Percentiles rank a stretch among this genome's conserved stretches.
Conservation (phyloP, 2,329 filamentous ascomycete species). For the Colletotrichum sp. region DNA sequence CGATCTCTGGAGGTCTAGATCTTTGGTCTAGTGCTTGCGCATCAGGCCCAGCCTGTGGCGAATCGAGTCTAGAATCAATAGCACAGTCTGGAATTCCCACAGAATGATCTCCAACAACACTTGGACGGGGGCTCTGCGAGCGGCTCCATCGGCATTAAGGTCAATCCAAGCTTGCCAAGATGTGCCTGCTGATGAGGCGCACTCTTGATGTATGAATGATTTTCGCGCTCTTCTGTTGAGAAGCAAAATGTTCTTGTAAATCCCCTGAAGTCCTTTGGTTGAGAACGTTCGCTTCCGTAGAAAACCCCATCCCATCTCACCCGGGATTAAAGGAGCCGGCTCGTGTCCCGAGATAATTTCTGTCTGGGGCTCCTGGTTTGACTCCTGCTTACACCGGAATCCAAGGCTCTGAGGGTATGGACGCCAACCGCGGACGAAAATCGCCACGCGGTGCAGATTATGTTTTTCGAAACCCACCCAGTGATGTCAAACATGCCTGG, state of each 20-base stretch:
- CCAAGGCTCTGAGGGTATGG: neutral
- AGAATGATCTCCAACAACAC: neutral
- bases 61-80: neutral
- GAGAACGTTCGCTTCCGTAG: neutral
- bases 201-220: neutral
- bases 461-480: neutral
- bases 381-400: neutral
- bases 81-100: neutral
- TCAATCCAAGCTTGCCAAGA: neutral
- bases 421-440: neutral
- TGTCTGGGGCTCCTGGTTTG: neutral
- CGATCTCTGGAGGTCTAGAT: neutral
- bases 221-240: neutral
- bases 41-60: neutral
- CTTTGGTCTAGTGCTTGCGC: neutral
- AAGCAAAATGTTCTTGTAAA: neutral
- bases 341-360: neutral
- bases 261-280: neutral
- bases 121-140: neutral
- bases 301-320: neutral
- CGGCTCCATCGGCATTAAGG: neutral
- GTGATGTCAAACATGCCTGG: neutral
- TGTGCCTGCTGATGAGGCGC: neutral
- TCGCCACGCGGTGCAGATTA: neutral
- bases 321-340: neutral